Evolutionary conservation across 345 rosid species (phyloP).

Genomic region (rapeseed (Brassica napus)): Da-Ae NC_063438.1:6349501-6350000

Average conservation of each 20-base stretch:
- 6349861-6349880: slow-evolving; percentile 29
- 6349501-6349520: background rate
- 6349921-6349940: background rate
- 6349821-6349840: slow-evolving; percentile 33
- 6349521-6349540: slow-evolving; percentile 13
- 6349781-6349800: slow-evolving; percentile 4
- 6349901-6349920: slow-evolving; percentile 30
- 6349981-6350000: background rate
- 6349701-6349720: slow-evolving; percentile 31
- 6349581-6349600: slow-evolving; percentile 2
- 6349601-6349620: slow-evolving; percentile 25
- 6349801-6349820: slow-evolving; percentile 31
- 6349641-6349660: background rate
- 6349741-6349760: slow-evolving; percentile 15
- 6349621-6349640: slow-evolving; percentile 24
- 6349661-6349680: slow-evolving; percentile 19
- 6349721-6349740: slow-evolving; percentile 26
- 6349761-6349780: slow-evolving; percentile 17
- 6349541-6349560: slow-evolving; percentile 15
- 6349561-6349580: slow-evolving; percentile 9
- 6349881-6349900: slow-evolving; percentile 29
- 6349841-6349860: slow-evolving; percentile 23
- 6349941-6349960: slow-evolving; percentile 10
- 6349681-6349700: slow-evolving; percentile 29
- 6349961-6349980: background rate